Conservation (phyloP, 352 stramenopile genomes). For the Phytophthora ramorum region DNA sequence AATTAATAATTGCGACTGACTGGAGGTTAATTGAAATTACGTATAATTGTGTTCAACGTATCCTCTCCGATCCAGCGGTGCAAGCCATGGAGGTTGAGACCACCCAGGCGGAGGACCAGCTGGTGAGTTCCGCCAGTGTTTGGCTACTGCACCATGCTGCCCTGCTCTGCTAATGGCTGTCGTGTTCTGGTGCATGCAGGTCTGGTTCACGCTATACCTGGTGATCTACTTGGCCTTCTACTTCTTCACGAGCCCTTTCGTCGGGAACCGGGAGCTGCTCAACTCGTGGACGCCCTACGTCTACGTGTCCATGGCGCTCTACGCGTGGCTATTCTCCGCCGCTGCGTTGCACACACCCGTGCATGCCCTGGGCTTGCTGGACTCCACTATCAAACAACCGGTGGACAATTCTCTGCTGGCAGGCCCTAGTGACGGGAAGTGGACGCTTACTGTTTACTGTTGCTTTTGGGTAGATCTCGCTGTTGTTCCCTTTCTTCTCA, state of each 20-base stretch:
- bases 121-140: constrained; percentile 25
- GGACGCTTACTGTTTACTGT: neutral
- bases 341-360: constrained; percentile 79
- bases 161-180: constrained; percentile 5
- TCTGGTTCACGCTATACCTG: constrained; percentile 86
- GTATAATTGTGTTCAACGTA: neutral
- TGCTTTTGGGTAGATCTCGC: constrained; percentile 57
- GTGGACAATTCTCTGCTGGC: constrained; percentile 33
- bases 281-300: constrained; percentile 90
- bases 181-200: constrained; percentile 34
- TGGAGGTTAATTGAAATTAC: neutral
- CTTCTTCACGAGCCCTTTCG: constrained; percentile 90
- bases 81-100: constrained; percentile 19
- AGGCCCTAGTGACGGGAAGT: neutral
- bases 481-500: constrained; percentile 89
- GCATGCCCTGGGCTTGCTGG: constrained; percentile 70
- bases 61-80: neutral
- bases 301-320: constrained; percentile 88
- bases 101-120: constrained; percentile 46
- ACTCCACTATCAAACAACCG: constrained; percentile 87
- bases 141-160: neutral
- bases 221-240: constrained; percentile 88
- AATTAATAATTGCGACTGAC: too few relatives aligned
- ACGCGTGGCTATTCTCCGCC: constrained; percentile 84
- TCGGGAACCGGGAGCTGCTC: constrained; percentile 84